Conservation (phyloP, 2,329 filamentous ascomycete species). For the Trichocomaceae sp. region DNA sequence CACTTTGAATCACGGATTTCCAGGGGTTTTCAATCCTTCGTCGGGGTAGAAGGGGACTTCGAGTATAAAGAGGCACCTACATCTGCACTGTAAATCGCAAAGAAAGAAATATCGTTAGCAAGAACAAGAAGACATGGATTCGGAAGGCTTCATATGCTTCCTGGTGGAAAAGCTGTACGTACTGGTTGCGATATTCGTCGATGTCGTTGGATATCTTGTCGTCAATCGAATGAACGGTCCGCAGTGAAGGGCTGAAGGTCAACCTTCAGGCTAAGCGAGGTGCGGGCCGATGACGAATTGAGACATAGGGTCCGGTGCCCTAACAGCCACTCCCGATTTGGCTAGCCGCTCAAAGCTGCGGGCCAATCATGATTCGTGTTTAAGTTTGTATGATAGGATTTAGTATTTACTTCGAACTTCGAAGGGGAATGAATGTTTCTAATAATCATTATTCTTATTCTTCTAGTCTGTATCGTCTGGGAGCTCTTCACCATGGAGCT, state of each 20-base stretch:
- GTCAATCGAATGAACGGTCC: constrained; percentile 22
- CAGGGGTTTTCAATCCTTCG: not conserved
- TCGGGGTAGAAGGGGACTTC: constrained; percentile 21
- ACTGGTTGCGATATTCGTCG: constrained; percentile 43
- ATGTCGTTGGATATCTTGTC: constrained; percentile 33
- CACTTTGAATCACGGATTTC: not conserved
- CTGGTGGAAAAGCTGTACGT: constrained; percentile 24
- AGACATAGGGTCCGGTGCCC: constrained; percentile 34
- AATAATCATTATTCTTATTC: not conserved
- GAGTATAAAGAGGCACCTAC: constrained; percentile 51
- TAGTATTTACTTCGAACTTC: not conserved
- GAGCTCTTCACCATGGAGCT: constrained; percentile 19
- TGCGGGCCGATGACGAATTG: constrained; percentile 22
- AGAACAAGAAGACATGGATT: constrained; percentile 8
- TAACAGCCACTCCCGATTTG: constrained; percentile 18
- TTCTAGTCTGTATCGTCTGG: not conserved
- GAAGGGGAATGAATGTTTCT: not conserved
- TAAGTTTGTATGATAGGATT: not conserved
- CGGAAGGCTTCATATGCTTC: not conserved
- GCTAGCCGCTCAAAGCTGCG: not conserved
- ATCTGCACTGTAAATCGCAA: constrained; percentile 67
- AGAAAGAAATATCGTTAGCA: constrained; percentile 44
- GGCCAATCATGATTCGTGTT: constrained; percentile 1
- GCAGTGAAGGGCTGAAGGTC: constrained; percentile 11
- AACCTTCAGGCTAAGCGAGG: constrained; percentile 32